Conservation (phyloP, 495 filamentous ascomycete genomes). For the Talaromyces nanjingensis region DNA sequence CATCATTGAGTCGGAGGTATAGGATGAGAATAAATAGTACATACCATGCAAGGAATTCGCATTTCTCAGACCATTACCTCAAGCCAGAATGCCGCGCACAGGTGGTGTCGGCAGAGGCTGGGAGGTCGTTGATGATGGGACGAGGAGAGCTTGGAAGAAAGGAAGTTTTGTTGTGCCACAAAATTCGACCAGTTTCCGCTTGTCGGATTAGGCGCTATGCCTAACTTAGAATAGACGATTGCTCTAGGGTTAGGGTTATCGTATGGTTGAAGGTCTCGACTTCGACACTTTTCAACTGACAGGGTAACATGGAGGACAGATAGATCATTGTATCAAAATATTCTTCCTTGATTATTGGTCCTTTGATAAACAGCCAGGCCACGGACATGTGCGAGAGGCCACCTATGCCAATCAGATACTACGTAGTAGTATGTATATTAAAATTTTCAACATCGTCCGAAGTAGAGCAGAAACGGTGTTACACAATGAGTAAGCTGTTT, state of each 20-base stretch:
- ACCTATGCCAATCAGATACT: background rate
- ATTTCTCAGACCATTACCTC: conserved; percentile 20
- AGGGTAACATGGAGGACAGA: background rate
- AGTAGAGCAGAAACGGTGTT: background rate
- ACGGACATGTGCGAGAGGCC: background rate
- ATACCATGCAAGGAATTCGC: conserved; percentile 31
- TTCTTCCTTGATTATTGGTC: background rate
- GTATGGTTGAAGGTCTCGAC: background rate
- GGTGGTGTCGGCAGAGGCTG: conserved; percentile 2
- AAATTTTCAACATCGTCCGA: background rate
- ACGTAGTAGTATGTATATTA: background rate
- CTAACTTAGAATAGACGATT: background rate
- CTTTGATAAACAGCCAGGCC: background rate
- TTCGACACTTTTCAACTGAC: background rate
- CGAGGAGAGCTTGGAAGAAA: background rate
- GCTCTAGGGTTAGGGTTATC: background rate
- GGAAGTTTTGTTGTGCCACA: background rate
- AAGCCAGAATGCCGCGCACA: background rate
- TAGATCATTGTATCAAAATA: background rate
- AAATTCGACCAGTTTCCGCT: background rate
- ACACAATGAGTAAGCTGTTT: background rate
- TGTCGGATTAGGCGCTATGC: background rate
- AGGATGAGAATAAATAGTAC: conserved; percentile 4
- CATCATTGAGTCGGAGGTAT: conserved; percentile 44
- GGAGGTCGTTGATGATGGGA: background rate